Base-by-base conservation (phyloP, 305 asterid genomes). In the Nicotiana rustica region DNA sequence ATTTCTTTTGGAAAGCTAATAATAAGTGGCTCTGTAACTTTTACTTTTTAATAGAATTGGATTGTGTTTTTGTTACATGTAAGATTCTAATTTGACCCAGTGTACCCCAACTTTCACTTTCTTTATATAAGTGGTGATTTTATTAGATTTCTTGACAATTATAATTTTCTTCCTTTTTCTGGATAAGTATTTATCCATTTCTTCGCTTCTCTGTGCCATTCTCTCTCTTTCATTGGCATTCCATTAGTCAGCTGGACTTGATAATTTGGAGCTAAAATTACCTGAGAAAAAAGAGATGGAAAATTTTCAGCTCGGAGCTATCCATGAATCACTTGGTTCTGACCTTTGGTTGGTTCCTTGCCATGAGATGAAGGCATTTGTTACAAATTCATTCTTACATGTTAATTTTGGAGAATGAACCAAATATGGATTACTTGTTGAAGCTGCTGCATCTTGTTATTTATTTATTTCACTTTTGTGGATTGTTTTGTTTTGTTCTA, bases 51-150 rank as follows among this genome's bases (percentile, higher is more conserved):
- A 55, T 0, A 69, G 56, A 69, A 69, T 38, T 69, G 33, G 31
- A 69, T 38, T 69, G 56, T 38, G 77, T 69, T 69, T 10, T 69
- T n/a, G 77, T 69, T 31, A 38, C 77, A 36, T 69, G 33, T 69
- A 69, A n/a, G 21, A 69, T 69, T 69, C 77, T 38, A 38, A n/a
- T n/a, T 67, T 68, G 15, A 68, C 56, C 77, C 19, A 10, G 13
- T 1, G 5, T 68, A 4, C 31, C 31, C 49, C 3, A 33, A 15
- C 36, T 66, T 67, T 67, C 56, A n/a, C 56, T 47, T 69, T 69
- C 56, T 69, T n/a, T 36, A n/a, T 38, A n/a, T 68, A 38, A 10
- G n/a, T 29, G 2, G 77, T 68, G 77, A 36, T 68, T 10, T 4
- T 68, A n/a, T n/a, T n/a, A 14, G n/a, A 38, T 69, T 69, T 69